Conservation (phyloP, 768 basidiomycete species). For the Sarcomyxa edulis region DNA sequence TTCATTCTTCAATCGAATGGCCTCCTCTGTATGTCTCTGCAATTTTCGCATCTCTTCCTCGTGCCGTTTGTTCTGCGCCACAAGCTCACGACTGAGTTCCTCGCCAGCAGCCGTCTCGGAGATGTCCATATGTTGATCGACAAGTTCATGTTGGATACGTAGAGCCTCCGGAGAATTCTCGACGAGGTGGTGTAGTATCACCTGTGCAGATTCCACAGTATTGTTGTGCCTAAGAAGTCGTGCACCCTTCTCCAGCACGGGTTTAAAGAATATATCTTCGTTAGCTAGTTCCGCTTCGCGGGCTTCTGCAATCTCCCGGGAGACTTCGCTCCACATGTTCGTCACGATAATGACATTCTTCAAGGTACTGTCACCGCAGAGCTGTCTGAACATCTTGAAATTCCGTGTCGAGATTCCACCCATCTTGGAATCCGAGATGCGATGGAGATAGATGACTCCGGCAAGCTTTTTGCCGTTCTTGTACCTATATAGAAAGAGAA, state of each 20-base stretch:
- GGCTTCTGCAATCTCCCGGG: conserved; percentile 27
- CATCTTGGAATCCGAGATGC: conserved; percentile 36
- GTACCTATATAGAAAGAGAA: not conserved
- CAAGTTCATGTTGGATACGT: conserved; percentile 51
- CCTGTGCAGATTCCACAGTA: conserved; percentile 31
- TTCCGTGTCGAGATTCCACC: conserved; percentile 35
- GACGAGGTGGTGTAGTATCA: conserved; percentile 37
- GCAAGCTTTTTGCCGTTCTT: conserved; percentile 21
- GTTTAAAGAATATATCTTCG: conserved; percentile 37
- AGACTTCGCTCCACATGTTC: conserved; percentile 41
- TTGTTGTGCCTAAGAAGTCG: conserved; percentile 29
- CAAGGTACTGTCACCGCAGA: conserved; percentile 39
- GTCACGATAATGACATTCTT: conserved; percentile 43
- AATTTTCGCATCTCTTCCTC: conserved; percentile 43
- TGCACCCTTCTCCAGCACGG: conserved; percentile 36
- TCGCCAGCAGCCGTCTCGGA: conserved; percentile 48
- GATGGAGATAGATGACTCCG: conserved; percentile 40
- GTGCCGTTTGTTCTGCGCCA: conserved; percentile 40
- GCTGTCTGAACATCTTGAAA: conserved; percentile 37
- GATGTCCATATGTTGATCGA: conserved; percentile 42
- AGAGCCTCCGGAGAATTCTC: conserved; percentile 35
- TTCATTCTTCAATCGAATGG: conserved; percentile 24
- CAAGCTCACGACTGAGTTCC: conserved; percentile 45
- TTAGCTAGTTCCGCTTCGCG: conserved; percentile 31
- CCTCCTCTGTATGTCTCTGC: conserved; percentile 37